Evolutionary conservation across 345 rosid genomes (phyloP).

Genomic region (Pugionium dolabratum): DNA sequence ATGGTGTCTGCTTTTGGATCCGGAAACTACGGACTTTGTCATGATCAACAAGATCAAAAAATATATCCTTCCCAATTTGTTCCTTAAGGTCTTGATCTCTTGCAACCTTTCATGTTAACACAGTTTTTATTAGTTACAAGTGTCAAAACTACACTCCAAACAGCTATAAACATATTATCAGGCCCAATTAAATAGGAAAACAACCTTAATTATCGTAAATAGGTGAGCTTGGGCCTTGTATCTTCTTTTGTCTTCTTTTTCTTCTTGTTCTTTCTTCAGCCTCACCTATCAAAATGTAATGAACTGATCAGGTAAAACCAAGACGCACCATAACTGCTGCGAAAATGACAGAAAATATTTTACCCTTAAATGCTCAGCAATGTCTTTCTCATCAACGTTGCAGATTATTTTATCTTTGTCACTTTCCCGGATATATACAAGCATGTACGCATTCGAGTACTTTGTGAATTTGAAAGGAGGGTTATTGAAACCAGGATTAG

Average conservation of each 20-base stretch:
- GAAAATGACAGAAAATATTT: conserved; percentile 31
- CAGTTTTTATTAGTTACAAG: conserved; percentile 22
- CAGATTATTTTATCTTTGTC: conserved; percentile 97
- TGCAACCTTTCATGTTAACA: conserved; percentile 60
- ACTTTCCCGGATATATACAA: conserved; percentile 93
- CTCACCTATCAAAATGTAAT: conserved; percentile 58
- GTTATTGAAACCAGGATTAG: conserved; percentile 93
- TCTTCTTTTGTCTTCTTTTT: conserved; percentile 83
- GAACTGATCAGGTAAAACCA: conserved; percentile 27
- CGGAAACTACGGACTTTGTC: conserved; percentile 93
- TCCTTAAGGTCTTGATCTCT: conserved; percentile 80
- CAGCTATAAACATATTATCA: neutral
- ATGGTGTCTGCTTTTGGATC: conserved; percentile 77
- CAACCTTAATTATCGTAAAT: conserved; percentile 82
- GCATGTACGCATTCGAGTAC: conserved; percentile 88
- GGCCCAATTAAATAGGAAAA: conserved; percentile 5
- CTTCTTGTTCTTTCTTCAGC: conserved; percentile 94
- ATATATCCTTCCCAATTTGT: conserved; percentile 89
- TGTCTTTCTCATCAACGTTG: conserved; percentile 95
- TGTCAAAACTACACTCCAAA: conserved; percentile 20
- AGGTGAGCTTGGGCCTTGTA: conserved; percentile 94
- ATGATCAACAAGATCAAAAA: conserved; percentile 95
- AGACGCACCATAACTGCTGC: conserved; percentile 11
- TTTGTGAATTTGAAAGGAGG: conserved; percentile 53
- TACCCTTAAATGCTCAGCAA: conserved; percentile 94